Conservation (phyloP, 305 asterid species). For the Fraxinus floribunda region DNA sequence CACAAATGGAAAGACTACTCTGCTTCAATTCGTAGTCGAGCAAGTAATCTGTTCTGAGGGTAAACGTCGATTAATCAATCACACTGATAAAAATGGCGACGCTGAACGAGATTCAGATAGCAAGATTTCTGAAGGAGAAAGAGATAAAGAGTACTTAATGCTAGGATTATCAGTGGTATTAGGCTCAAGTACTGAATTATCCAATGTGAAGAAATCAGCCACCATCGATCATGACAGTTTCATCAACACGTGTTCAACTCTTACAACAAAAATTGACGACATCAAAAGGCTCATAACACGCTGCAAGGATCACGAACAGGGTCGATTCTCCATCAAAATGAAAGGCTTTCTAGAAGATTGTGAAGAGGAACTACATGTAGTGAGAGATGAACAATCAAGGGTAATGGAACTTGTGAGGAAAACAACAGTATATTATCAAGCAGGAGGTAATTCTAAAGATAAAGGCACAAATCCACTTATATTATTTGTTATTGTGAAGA, state of each 20-base stretch:
- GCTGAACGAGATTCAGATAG: conserved; percentile 9
- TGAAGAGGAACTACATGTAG: conserved; percentile 55
- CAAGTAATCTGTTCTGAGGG: conserved; percentile 74
- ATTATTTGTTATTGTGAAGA: conserved; percentile 60
- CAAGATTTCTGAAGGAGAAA: conserved; percentile 27
- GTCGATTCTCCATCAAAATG: conserved; percentile 50
- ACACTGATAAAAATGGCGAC: not conserved
- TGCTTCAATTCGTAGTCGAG: conserved; percentile 76
- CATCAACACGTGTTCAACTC: conserved; percentile 33
- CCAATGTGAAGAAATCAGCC: conserved; percentile 71
- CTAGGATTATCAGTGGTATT: conserved; percentile 52
- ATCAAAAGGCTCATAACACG: conserved; percentile 35
- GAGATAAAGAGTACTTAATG: conserved; percentile 41
- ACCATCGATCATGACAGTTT: conserved; percentile 49
- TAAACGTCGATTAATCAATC: conserved; percentile 33
- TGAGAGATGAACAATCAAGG: conserved; percentile 63
- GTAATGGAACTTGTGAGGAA: conserved; percentile 59
- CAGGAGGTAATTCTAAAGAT: conserved; percentile 39
- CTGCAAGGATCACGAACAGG: conserved; percentile 38
- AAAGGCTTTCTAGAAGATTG: conserved; percentile 66
- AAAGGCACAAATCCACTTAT: conserved; percentile 46
- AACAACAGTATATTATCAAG: conserved; percentile 64
- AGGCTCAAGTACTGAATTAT: conserved; percentile 35
- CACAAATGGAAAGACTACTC: conserved; percentile 68
- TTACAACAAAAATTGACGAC: conserved; percentile 42